These are phyloP conservation scores for Trametes cingulata DNA, from an alignment of 768 basidiomycete genomes.

Conservation along the genomic window DNA sequence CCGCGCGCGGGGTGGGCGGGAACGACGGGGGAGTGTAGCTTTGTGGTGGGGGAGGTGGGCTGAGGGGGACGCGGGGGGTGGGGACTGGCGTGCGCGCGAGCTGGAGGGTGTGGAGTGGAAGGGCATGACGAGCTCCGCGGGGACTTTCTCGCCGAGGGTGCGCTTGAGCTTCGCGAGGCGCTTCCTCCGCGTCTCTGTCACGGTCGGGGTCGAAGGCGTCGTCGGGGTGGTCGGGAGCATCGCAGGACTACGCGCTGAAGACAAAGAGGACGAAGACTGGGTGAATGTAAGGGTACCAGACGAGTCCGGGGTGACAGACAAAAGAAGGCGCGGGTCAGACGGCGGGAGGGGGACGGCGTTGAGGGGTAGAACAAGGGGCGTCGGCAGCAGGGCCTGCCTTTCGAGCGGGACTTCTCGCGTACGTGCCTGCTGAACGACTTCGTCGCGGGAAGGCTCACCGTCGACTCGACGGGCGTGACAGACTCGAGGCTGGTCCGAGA, in stretches of 20 bases:
- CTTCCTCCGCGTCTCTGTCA: constrained; percentile 42
- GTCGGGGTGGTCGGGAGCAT: constrained; percentile 20
- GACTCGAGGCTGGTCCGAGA: constrained; percentile 28
- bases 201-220: constrained; percentile 31
- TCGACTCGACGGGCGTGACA: constrained; percentile 2
- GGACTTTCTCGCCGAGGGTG: constrained; percentile 60
- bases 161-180: constrained; percentile 60
- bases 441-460: constrained; percentile 15
- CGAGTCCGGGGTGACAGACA: constrained; percentile 37
- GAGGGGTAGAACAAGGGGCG: constrained; percentile 36
- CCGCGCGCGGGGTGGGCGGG: background rate
- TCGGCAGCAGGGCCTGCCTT: constrained; percentile 21
- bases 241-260: background rate
- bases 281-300: constrained; percentile 20
- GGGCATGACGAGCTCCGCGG: constrained; percentile 52
- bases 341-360: constrained; percentile 31
- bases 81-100: background rate
- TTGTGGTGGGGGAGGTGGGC: background rate
- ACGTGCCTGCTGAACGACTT: constrained; percentile 20
- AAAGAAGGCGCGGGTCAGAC: constrained; percentile 31
- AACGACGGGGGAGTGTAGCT: background rate
- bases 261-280: constrained; percentile 1
- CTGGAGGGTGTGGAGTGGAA: background rate
- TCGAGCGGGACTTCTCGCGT: constrained; percentile 14
- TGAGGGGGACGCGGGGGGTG: background rate